phyloP scores from a whole-genome alignment of 805 yeast species.

The Ogataea thermomethanolica region DNA sequence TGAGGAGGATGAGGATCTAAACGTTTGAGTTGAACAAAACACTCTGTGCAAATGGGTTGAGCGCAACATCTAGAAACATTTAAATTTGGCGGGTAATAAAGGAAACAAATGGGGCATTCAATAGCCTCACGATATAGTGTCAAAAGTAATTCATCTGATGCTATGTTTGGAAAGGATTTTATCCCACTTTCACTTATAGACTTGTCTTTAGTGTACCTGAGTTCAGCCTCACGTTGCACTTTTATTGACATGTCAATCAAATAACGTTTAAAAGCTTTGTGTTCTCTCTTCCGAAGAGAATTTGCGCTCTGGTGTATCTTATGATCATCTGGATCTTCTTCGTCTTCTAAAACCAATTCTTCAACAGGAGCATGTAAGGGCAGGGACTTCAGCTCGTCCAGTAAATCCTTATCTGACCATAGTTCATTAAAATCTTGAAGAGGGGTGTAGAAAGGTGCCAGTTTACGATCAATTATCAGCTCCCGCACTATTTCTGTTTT shows the following conservation, averaged over 20 bases:
- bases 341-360: slow-evolving; percentile 48
- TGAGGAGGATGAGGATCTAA: slow-evolving; percentile 93
- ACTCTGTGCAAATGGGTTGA: slow-evolving; percentile 93
- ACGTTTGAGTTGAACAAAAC: slow-evolving; percentile 93
- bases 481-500: slow-evolving; percentile 68
- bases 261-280: slow-evolving; percentile 39
- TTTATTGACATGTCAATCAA: slow-evolving; percentile 38
- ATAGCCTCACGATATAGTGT: slow-evolving; percentile 61
- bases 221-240: slow-evolving; percentile 37
- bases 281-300: slow-evolving; percentile 46
- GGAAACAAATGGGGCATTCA: slow-evolving; percentile 95
- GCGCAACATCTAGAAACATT: slow-evolving; percentile 85
- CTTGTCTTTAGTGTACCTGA: slow-evolving; percentile 32
- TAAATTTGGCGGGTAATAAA: slow-evolving; percentile 73
- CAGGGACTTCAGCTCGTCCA: slow-evolving; percentile 46
- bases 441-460: slow-evolving; percentile 92
- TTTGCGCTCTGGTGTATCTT: slow-evolving; percentile 49
- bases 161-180: slow-evolving; percentile 30
- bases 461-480: slow-evolving; percentile 60
- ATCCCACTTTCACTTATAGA: slow-evolving; percentile 25
- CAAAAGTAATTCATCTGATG: slow-evolving; percentile 47
- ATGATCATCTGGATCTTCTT: slow-evolving; percentile 61
- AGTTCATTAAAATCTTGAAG: slow-evolving; percentile 69
- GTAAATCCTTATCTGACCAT: slow-evolving; percentile 71
- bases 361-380: slow-evolving; percentile 53